Conservation (phyloP, 2,329 filamentous ascomycete genomes). For the Verticillium tricorpus region DNA sequence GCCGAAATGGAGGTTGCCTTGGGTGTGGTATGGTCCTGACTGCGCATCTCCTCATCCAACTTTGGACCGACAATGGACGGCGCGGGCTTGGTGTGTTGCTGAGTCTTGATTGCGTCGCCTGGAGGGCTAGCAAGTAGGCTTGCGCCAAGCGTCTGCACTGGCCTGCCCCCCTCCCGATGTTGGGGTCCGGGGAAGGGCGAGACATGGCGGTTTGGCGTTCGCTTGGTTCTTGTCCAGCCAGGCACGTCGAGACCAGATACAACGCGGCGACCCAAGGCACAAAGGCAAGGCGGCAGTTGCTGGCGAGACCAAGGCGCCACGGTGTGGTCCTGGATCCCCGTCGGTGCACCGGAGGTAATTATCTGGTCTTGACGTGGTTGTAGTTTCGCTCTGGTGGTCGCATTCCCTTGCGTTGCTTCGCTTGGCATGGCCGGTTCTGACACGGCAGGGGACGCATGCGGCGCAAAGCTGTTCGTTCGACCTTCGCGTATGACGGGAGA, state of each 20-base stretch:
- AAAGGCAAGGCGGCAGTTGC: no score
- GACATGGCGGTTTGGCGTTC: not conserved
- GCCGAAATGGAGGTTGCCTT: not conserved
- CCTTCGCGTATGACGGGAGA: not conserved
- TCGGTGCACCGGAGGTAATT: not conserved
- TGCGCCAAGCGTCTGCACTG: not conserved
- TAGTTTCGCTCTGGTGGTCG: not conserved
- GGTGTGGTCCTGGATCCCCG: not conserved
- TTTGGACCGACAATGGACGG: not conserved
- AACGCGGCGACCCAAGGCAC: not conserved
- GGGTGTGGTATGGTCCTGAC: not conserved
- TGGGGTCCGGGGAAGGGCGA: not conserved
- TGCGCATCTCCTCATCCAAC: not conserved
- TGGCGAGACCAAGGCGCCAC: no score
- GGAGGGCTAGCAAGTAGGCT: not conserved
- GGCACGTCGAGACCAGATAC: not conserved
- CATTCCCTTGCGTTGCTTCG: not conserved
- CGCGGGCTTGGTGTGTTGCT: not conserved
- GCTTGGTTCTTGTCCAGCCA: not conserved
- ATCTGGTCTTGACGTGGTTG: not conserved
- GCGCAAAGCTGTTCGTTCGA: not conserved
- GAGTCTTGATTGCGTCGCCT: not conserved
- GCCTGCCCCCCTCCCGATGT: not conserved
- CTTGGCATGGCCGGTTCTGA: not conserved
- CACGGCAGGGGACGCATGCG: not conserved